phyloP scores from a whole-genome alignment of 1,284 basidiomycete genomes.

The Porphyrellus sp. region DNA sequence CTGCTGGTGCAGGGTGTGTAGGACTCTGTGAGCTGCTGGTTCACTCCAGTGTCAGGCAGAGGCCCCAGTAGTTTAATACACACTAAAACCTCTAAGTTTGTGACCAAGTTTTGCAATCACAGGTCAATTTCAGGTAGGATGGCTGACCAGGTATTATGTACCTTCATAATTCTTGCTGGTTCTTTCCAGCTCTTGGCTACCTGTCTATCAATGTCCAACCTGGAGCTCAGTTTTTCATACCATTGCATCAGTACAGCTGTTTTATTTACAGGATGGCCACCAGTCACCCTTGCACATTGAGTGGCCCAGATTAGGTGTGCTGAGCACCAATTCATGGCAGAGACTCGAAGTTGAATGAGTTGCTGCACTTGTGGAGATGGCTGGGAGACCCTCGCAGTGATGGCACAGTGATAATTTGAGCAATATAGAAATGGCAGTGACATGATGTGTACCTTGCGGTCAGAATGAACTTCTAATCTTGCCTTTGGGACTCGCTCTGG shows the following conservation, averaged over 20 bases:
- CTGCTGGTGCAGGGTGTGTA: slow-evolving; percentile 4
- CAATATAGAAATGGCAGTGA: too few species aligned
- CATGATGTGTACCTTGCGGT: too few species aligned
- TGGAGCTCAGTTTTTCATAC: background rate
- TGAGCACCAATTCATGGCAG: too few species aligned
- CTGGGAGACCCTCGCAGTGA: too few species aligned
- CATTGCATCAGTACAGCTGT: too few species aligned
- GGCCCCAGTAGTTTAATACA: background rate
- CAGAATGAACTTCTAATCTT: too few species aligned
- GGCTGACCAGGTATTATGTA: background rate
- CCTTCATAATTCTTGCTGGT: background rate
- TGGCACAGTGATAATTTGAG: too few species aligned
- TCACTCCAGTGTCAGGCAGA: background rate
- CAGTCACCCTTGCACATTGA: background rate
- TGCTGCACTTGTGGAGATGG: too few species aligned
- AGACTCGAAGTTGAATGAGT: too few species aligned
- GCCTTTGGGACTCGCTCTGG: too few species aligned
- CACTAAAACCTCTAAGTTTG: slow-evolving; percentile 3
- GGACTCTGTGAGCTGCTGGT: background rate
- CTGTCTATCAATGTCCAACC: background rate
- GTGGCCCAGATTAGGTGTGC: background rate
- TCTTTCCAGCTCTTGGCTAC: background rate
- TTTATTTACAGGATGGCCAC: background rate
- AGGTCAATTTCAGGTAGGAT: background rate
- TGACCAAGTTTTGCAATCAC: background rate